Base-by-base conservation (phyloP, 768 basidiomycete species). In the Omphalotus guepiniiformis region DNA sequence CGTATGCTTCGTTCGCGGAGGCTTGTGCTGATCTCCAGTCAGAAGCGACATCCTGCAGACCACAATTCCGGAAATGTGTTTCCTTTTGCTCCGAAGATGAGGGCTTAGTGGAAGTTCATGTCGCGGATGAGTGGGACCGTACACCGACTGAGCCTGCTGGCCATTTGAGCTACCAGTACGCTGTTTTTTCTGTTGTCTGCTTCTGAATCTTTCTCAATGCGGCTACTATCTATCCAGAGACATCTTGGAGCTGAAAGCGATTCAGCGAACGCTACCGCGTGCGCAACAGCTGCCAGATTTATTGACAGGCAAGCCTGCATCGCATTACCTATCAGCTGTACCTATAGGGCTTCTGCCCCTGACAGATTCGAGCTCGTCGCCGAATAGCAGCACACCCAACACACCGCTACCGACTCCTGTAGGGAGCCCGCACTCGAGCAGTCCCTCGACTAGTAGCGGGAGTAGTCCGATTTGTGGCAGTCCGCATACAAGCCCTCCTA, bases 111-210 rank as follows among this genome's bases (percentile, higher is more conserved):
- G 73, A 85, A 59, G 68, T 88, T 8, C 75, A 75, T 58, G 62
- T 72, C 25, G 87, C 83, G 3, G 87, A 89, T 60, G 84, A 85
- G 47, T 88, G 87, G 87, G 87, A 89, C 61, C 74, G 87, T 13
- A 85, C 83, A 1, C 86, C 87, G 2, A 73, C 74, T 2, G 81
- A 85, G 32, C 79, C 83, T 21, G 75, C 82, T 5, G 71, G 72
- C 26, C 75, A 72, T 50, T 65, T 88, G 53, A 74, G 78, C 2
- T 88, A 86, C 58, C 74, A 81, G 84, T 88, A 59, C 34, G 46
- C 28, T 53, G 44, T 39, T 46, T 47, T 49, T 39, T 37, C 25
- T 28, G 26, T 29, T 43, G 37, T 35, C 6, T 30, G 16, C 43
- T 39, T 47, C 34, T 30, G 38, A 34, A 53, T 39, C 43, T 39